Conservation (phyloP, 257 asterid genomes). For the Penstemon newberryi region DNA sequence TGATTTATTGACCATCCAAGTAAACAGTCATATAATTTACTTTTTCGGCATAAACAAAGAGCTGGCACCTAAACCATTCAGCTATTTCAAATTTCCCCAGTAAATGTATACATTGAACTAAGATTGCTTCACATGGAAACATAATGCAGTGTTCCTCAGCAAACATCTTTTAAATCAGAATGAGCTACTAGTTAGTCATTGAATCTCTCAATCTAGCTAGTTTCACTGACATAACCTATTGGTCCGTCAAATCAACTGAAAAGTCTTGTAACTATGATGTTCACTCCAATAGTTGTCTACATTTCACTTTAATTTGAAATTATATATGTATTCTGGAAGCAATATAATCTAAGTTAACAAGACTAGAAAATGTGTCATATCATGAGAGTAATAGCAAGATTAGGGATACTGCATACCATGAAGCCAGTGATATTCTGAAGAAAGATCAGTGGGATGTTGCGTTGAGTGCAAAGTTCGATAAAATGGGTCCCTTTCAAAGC, state of each 20-base stretch:
- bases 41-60: slow-evolving; percentile 10
- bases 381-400: slow-evolving; percentile 4
- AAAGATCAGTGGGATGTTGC: slow-evolving; percentile 85
- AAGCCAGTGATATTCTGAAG: slow-evolving; percentile 98
- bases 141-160: neutral
- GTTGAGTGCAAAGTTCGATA: slow-evolving; percentile 88
- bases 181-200: neutral
- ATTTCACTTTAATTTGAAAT: slow-evolving; percentile 15
- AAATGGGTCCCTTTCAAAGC: slow-evolving; percentile 97
- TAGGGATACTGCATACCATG: slow-evolving; percentile 52
- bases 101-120: neutral
- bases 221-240: neutral
- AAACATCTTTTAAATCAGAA: too few relatives aligned
- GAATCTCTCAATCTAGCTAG: neutral
- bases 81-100: slow-evolving; percentile 4
- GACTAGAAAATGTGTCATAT: slow-evolving; percentile 16
- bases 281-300: slow-evolving; percentile 11
- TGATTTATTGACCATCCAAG: neutral
- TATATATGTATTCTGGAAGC: neutral
- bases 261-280: slow-evolving; percentile 10
- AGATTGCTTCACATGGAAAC: neutral
- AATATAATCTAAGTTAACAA: slow-evolving; percentile 3
- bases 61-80: slow-evolving; percentile 1
- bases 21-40: neutral
- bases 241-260: slow-evolving; percentile 1